These are phyloP conservation scores for Parietichytrium sp. DNA, from an alignment of 108 stramenopile species.

Conservation along the genomic window DNA sequence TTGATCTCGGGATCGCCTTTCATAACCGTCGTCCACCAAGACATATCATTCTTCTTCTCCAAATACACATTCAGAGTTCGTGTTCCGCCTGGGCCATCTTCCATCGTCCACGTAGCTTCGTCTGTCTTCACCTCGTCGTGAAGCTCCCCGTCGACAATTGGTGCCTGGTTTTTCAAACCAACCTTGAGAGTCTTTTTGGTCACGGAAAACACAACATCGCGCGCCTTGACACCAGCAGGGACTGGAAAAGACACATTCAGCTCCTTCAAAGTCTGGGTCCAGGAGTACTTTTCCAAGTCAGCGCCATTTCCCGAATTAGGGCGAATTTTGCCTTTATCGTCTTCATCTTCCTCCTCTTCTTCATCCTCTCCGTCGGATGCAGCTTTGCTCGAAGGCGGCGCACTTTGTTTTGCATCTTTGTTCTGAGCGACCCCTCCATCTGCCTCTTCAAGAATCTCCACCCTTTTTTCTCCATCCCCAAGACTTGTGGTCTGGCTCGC, in stretches of 20 bases:
- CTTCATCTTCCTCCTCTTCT: slow-evolving; percentile 57
- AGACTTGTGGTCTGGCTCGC: neutral
- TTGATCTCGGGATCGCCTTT: slow-evolving; percentile 88
- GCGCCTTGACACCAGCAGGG: slow-evolving; percentile 77
- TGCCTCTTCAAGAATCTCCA: slow-evolving; percentile 22
- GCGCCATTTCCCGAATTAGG: slow-evolving; percentile 93
- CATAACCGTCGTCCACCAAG: slow-evolving; percentile 95
- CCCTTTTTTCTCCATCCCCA: slow-evolving; percentile 22
- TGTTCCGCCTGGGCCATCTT: slow-evolving; percentile 70
- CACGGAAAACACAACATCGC: slow-evolving; percentile 80
- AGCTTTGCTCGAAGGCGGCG: slow-evolving; percentile 59
- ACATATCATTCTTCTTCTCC: slow-evolving; percentile 87
- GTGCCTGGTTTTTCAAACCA: slow-evolving; percentile 62
- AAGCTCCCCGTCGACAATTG: slow-evolving; percentile 78
- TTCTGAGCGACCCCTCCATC: slow-evolving; percentile 8
- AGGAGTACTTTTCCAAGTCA: slow-evolving; percentile 80
- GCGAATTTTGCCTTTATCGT: slow-evolving; percentile 63
- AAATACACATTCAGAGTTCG: slow-evolving; percentile 67
- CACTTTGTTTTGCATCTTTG: slow-evolving; percentile 69
- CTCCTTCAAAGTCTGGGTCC: slow-evolving; percentile 96
- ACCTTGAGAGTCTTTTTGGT: slow-evolving; percentile 75
- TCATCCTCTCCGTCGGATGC: slow-evolving; percentile 37
- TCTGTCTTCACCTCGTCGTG: slow-evolving; percentile 84
- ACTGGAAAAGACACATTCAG: slow-evolving; percentile 78
- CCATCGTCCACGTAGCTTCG: slow-evolving; percentile 99